phyloP scores from a whole-genome alignment of 306 rosid species.

The Cucurbita argyrosperma region DNA sequence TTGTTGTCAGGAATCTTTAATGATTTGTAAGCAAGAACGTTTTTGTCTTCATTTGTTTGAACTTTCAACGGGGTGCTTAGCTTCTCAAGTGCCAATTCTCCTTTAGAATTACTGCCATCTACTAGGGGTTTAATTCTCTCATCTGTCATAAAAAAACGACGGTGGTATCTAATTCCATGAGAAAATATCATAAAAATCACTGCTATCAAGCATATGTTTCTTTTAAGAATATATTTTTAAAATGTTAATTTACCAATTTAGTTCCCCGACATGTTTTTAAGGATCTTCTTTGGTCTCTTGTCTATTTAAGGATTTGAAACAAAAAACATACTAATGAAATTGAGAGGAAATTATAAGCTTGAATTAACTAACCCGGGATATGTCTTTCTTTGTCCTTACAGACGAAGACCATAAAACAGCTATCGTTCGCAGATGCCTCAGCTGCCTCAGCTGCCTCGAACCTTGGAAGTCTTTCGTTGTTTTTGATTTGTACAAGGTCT shows the following conservation, averaged over 20 bases:
- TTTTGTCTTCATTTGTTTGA: conserved; percentile 7
- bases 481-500: conserved; percentile 15
- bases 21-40: conserved; percentile 1
- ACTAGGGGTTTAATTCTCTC: conserved; percentile 11
- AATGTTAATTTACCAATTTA: too few species aligned
- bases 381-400: conserved; percentile 16
- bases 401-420: conserved; percentile 40
- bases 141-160: conserved; percentile 21
- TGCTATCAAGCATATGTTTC: background rate
- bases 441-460: conserved; percentile 21
- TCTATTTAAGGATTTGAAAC: background rate
- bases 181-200: background rate
- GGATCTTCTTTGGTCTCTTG: background rate
- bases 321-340: background rate
- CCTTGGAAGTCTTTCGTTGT: conserved; percentile 13
- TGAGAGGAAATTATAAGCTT: background rate
- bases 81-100: conserved; percentile 41
- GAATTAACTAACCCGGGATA: conserved; percentile 34
- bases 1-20: conserved; percentile 58
- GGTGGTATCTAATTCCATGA: background rate
- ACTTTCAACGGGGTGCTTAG: conserved; percentile 32
- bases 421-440: conserved; percentile 12
- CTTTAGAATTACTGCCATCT: conserved; percentile 20
- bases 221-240: background rate
- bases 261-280: background rate